Conservation (phyloP, 2,329 filamentous ascomycete genomes). For the Neofusicoccum ribis region DNA sequence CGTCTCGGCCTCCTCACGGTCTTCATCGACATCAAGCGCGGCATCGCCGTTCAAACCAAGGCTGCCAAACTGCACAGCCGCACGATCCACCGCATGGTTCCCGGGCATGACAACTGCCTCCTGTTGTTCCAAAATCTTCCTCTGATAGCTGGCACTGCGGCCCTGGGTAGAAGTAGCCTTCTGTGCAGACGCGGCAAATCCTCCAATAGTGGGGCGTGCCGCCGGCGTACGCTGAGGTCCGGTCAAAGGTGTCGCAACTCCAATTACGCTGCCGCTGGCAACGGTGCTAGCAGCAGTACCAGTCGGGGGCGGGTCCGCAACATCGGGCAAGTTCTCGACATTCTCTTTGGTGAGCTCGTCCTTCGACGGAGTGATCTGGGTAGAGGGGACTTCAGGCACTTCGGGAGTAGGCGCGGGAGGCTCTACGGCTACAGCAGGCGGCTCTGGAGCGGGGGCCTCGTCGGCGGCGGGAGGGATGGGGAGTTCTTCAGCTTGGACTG, state of each 20-base stretch:
- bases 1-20: constrained; percentile 93
- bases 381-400: constrained; percentile 41
- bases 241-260: constrained; percentile 61
- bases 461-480: constrained; percentile 38
- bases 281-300: constrained; percentile 86
- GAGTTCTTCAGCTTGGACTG: constrained; percentile 43
- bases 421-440: constrained; percentile 24
- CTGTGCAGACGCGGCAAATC: constrained; percentile 76
- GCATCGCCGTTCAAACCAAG: constrained; percentile 78
- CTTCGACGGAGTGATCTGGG: constrained; percentile 64
- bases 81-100: constrained; percentile 89
- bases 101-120: constrained; percentile 98
- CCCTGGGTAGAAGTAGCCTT: constrained; percentile 68
- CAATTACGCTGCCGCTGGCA: constrained; percentile 64
- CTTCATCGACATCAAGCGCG: constrained; percentile 77
- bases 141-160: constrained; percentile 78
- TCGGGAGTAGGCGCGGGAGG: constrained; percentile 34
- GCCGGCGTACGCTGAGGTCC: constrained; percentile 52
- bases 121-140: constrained; percentile 88
- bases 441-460: constrained; percentile 33
- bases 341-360: constrained; percentile 89
- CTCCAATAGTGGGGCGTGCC: constrained; percentile 64
- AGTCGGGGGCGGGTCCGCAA: constrained; percentile 72
- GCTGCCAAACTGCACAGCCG: constrained; percentile 93
- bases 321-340: constrained; percentile 85